Evolutionary conservation across 129 eudicot genomes (phyloP), one percentile per base, ranked within the genome.

Genomic region (Artemisia argyi): DNA sequence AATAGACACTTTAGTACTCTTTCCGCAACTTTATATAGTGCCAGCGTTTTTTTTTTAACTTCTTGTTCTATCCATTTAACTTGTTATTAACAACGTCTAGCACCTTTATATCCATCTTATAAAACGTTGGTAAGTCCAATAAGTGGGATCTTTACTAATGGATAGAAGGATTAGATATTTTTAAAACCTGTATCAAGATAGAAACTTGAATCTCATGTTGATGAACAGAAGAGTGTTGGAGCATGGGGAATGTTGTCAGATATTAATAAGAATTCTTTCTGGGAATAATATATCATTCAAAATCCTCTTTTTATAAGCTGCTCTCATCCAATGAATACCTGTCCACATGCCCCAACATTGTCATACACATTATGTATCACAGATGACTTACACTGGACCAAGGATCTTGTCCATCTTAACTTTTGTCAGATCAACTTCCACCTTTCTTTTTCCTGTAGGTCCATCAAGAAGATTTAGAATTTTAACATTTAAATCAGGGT

Each of bases 381-480:
- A 35, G 42, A 35, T 35, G 61, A 60, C 18, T 11, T 3, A 56
- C 24, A 3, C 18, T 58, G 75, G 75, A 70, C 76, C 81, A 69
- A 52, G 76, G 76, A 77, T 77, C 72, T 61, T 50, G 80, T 76
- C 77, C 74, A 76, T 42, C 66, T 17, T 42, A 55, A 16, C 80
- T 76, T 76, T 76, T 67, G 80, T 76, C 80, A 76, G 73, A 76
- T 76, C 68, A 75, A 75, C 65, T 44, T 68, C 66, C 24, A 77
- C 39, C 61, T 69, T 75, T 28, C 30, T 55, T 53, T 75, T 73
- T 49, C 48, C 59, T 39, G 7, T 2, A 63, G 79, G 58, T 22
- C 79, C 78, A 65, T 18, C 64, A 22, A 42, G 48, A 65, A 52
- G 19, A 65, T 19, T 54, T 22, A 42, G 48, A 65, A 35, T 12